These are phyloP conservation scores for Dillenia turbinata DNA, from an alignment of 164 flowering plant species.

Conservation along the genomic window DNA sequence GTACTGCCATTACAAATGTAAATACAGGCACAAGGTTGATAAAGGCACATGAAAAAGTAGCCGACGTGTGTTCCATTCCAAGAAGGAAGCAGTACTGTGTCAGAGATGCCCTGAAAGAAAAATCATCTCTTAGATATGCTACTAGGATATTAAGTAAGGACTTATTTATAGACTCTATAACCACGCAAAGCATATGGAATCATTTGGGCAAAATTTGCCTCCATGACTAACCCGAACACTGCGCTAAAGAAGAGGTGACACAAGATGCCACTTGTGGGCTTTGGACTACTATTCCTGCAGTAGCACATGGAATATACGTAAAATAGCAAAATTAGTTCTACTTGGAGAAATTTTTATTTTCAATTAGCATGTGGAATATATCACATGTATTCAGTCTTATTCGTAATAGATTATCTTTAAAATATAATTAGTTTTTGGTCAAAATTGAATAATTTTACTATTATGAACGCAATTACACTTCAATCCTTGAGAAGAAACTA, in stretches of 20 bases:
- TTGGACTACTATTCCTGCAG: slow-evolving; percentile 69
- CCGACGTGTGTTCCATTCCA: slow-evolving; percentile 74
- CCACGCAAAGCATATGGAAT: no score
- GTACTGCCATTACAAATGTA: slow-evolving; percentile 75
- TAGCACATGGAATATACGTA: neutral
- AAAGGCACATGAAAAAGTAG: slow-evolving; percentile 77
- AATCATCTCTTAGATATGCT: neutral
- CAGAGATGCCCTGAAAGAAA: slow-evolving; percentile 51
- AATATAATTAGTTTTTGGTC: neutral
- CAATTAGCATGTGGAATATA: no score
- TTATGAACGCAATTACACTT: neutral
- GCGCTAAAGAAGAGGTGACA: slow-evolving; percentile 67
- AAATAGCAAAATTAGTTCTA: no score
- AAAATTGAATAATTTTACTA: neutral
- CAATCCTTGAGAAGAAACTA: neutral
- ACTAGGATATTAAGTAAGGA: no score
- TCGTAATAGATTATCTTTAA: neutral
- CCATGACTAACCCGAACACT: slow-evolving; percentile 52
- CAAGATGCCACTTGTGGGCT: slow-evolving; percentile 47
- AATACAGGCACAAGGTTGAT: slow-evolving; percentile 71
- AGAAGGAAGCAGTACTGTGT: slow-evolving; percentile 66
- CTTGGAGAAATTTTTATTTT: no score
- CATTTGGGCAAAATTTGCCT: no score
- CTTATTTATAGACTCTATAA: no score
- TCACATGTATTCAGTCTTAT: no score